Percentiles rank a stretch among this genome's conserved stretches.
Evolutionary conservation across 1,284 basidiomycete genomes (phyloP).

Genomic region (Cutaneotrichosporon cyanovorans): DNA sequence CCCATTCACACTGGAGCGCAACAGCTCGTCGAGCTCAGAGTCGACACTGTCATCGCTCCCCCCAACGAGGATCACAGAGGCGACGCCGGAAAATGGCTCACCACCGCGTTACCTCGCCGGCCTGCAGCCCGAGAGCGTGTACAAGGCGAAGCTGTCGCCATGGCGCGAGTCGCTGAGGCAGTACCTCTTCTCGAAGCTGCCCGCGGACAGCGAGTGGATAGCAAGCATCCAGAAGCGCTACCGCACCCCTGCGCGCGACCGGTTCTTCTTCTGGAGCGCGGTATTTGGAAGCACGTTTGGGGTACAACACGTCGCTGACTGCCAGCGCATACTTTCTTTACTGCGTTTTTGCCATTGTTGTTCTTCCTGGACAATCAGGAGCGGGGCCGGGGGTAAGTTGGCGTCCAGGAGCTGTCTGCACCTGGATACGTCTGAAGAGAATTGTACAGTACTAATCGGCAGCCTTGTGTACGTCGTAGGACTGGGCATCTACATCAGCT

Average conservation of each 20-base stretch:
- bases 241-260: constrained; percentile 66
- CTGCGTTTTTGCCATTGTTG: constrained; percentile 73
- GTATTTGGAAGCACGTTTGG: constrained; percentile 59
- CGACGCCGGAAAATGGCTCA: neutral
- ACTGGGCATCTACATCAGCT: constrained; percentile 73
- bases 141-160: constrained; percentile 55
- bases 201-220: constrained; percentile 60
- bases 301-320: neutral
- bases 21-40: no score
- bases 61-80: neutral
- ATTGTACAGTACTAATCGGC: neutral
- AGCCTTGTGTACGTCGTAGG: constrained; percentile 68
- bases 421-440: no score
- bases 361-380: constrained; percentile 78
- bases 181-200: constrained; percentile 55
- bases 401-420: no score
- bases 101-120: constrained; percentile 24
- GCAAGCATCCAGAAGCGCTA: constrained; percentile 61
- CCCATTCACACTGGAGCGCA: no score
- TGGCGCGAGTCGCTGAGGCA: constrained; percentile 64
- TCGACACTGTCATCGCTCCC: no score
- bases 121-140: constrained; percentile 51
- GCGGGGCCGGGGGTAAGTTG: constrained; percentile 47
- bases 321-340: constrained; percentile 81
- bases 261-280: constrained; percentile 84